Evolutionary conservation across 257 asterid genomes (phyloP).

Genomic region (Asclepias syriaca): DNA sequence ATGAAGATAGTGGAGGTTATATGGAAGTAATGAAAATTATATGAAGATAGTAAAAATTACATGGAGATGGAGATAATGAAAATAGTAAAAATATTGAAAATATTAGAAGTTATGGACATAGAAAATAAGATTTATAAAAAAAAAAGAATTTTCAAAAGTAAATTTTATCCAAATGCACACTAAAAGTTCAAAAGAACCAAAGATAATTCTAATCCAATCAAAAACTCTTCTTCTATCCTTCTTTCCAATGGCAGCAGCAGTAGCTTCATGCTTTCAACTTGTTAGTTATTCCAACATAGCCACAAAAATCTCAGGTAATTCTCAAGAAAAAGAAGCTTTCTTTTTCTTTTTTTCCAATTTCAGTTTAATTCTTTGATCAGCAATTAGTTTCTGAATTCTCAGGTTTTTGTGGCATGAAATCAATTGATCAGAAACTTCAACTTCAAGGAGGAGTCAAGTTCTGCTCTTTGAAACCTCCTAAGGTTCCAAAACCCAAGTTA

Average conservation of each 20-base stretch:
- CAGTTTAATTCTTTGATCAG: background rate
- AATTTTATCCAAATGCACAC: too few species aligned
- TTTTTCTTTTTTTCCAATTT: background rate
- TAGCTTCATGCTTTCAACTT: background rate
- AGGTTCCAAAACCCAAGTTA: background rate
- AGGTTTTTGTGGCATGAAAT: constrained; percentile 8
- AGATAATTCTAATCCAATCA: too few species aligned
- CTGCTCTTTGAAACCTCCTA: constrained; percentile 7
- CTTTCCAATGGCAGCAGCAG: constrained; percentile 11
- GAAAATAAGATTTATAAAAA: too few species aligned
- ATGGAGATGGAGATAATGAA: too few species aligned
- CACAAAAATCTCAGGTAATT: background rate
- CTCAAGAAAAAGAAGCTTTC: background rate
- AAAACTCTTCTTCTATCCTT: too few species aligned
- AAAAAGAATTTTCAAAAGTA: too few species aligned
- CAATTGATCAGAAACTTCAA: constrained; percentile 4
- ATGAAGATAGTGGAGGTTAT: too few species aligned
- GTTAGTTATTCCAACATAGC: background rate
- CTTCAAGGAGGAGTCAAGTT: background rate
- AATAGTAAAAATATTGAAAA: too few species aligned
- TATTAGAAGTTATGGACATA: too few species aligned
- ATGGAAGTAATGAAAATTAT: too few species aligned
- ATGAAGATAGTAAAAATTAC: too few species aligned
- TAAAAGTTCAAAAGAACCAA: too few species aligned
- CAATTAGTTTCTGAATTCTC: background rate